Evolutionary conservation across 768 basidiomycete species (phyloP).

Genomic region (Naganishia vishniacii): DNA sequence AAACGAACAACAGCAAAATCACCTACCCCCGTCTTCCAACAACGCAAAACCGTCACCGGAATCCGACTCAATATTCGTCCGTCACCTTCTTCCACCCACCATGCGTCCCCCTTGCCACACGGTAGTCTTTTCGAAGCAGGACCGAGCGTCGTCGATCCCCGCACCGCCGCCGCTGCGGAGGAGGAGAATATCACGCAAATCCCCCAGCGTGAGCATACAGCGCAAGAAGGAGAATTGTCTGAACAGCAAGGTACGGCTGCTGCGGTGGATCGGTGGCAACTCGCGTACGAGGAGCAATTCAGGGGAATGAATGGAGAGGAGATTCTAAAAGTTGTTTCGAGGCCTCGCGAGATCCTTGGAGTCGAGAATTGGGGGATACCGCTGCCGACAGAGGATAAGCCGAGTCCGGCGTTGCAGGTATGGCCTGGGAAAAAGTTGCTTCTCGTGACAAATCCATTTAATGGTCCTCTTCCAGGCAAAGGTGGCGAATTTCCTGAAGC

Average conservation of each 20-base stretch:
- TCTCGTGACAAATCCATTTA: no score
- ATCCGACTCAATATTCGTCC: neutral
- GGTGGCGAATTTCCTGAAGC: conserved; percentile 66
- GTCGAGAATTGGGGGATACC: conserved; percentile 45
- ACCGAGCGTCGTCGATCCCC: no score
- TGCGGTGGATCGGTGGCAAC: neutral
- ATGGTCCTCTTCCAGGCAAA: conserved; percentile 73
- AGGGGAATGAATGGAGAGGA: conserved; percentile 37
- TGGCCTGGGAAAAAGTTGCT: no score
- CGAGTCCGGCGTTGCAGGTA: conserved; percentile 14
- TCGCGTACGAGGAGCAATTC: conserved; percentile 22
- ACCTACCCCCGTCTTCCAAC: neutral
- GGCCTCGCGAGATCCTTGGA: conserved; percentile 31
- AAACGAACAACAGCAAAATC: neutral
- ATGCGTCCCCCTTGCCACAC: no score
- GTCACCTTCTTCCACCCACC: no score
- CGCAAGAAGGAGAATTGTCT: neutral
- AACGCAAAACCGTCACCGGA: neutral
- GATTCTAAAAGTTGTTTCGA: conserved; percentile 28
- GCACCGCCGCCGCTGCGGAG: no score
- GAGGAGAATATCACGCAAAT: neutral
- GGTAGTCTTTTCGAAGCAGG: no score
- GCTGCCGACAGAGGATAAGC: neutral
- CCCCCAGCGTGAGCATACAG: neutral
- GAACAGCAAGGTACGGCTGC: no score